Evolutionary conservation across 305 asterid genomes (phyloP).

Genomic region (Rubia balearica): DNA sequence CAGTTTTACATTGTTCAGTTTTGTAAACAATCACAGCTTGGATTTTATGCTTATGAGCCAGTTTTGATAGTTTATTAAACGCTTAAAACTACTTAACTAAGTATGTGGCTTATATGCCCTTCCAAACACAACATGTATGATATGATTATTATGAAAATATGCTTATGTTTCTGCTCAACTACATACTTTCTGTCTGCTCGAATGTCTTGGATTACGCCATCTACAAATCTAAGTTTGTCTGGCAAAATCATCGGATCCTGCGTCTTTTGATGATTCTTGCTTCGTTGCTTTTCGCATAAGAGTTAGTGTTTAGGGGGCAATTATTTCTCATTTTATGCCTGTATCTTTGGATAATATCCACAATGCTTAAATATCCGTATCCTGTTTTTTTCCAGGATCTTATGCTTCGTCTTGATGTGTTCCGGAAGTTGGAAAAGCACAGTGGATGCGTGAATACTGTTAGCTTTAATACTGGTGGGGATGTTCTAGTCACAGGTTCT

Average conservation of each 20-base stretch:
- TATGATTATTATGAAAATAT: too few species aligned
- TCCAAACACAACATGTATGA: neutral
- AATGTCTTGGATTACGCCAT: too few species aligned
- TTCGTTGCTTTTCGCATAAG: neutral
- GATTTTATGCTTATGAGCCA: neutral
- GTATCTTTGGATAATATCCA: neutral
- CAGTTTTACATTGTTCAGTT: neutral
- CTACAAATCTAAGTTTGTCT: too few species aligned
- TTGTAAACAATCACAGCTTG: too few species aligned
- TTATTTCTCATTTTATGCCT: neutral
- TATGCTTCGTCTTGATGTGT: constrained; percentile 64
- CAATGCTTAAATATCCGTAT: neutral
- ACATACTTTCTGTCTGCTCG: neutral
- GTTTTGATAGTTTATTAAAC: neutral
- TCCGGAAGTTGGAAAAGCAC: constrained; percentile 64
- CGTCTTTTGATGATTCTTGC: neutral
- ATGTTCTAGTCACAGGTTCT: constrained; percentile 71
- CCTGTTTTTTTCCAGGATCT: constrained; percentile 44
- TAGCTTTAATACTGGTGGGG: constrained; percentile 65
- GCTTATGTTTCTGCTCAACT: neutral
- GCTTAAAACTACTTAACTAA: neutral
- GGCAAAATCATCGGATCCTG: neutral
- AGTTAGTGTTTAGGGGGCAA: constrained; percentile 4
- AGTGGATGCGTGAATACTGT: constrained; percentile 78
- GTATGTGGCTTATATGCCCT: neutral